Evolutionary conservation across 1,284 basidiomycete species (phyloP), one percentile per base, ranked within the genome.

Genomic region (Gastroboletus turbinatus): DNA sequence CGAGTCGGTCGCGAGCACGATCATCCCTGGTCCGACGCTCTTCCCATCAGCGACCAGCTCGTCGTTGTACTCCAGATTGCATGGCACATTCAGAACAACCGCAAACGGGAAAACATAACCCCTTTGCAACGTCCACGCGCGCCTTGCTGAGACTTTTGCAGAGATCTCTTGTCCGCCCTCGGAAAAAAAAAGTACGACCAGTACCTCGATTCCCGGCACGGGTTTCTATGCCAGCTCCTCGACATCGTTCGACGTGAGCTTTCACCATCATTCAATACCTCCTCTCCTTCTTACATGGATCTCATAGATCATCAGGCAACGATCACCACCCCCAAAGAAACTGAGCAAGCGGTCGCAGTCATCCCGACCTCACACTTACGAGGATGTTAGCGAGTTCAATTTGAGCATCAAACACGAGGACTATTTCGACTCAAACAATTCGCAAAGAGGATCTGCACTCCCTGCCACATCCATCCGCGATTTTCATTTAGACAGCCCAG

Each of bases 241-340:
- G 95, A 97, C 70, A 90, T 87, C n/a, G 91, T 96, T 88, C 57
- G 95, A 98, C 69, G 90, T 94, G 63, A 72, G 90, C 2, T n/a
- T 30, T 19, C 9, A 21, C 21, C 27, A 4, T 35, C 25, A 3
- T 1, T 17, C 27, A 2, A 11, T 9, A 1, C 17, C 17, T 16
- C 14, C 40, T 13, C 39, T 29, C 40, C 17, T 63, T 21, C 17
- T 64, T 19, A 66, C 56, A 17, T 14, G 16, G 16, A 36, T 39
- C 25, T 19, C 53, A 19, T 59, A 91, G 89, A 76, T 91, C 48
- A 92, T 94, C 73, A 93, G 92, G 71, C 83, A 85, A 63, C 80
- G 88, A 45, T 66, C 52, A 19, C 57, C 84, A 81, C 63, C 88
- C 78, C 11, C 76, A 75, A 48, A 40, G 25, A 57, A 53, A 14